Conservation (phyloP, 139 green algal genomes). For the Eudorina sp. region DNA sequence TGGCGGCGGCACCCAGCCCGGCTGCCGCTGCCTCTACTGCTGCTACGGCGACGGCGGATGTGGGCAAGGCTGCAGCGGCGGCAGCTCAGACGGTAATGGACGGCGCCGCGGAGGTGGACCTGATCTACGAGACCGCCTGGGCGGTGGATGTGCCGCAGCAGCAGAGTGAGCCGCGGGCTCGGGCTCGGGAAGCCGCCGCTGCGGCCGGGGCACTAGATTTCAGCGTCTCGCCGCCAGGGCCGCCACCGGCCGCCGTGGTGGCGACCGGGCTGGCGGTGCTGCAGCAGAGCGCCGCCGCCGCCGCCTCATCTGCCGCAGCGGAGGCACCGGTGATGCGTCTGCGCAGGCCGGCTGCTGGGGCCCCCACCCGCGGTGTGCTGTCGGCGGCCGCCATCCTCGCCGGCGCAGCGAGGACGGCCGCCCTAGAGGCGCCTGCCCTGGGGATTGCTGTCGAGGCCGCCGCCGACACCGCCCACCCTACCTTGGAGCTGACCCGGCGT, state of each 20-base stretch:
- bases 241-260: neutral
- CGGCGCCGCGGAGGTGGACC: neutral
- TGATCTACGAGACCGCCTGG: conserved; percentile 54
- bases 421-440: neutral
- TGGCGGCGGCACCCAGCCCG: conserved; percentile 13
- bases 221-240: neutral
- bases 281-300: conserved; percentile 18
- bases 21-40: no score
- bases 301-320: neutral
- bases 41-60: neutral
- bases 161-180: neutral
- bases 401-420: conserved; percentile 4
- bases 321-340: neutral
- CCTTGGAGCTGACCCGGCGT: neutral
- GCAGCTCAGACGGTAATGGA: neutral
- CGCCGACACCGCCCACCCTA: neutral
- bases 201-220: neutral
- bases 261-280: neutral
- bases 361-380: neutral
- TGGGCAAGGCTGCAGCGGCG: neutral
- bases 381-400: neutral
- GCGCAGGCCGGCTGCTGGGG: neutral
- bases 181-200: neutral
- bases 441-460: neutral
- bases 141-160: conserved; percentile 34